Percentiles rank a stretch among this genome's conserved stretches.
These are phyloP conservation scores for Clonostachys sp. DNA, from an alignment of 2,329 filamentous ascomycete genomes.

Conservation along the genomic window DNA sequence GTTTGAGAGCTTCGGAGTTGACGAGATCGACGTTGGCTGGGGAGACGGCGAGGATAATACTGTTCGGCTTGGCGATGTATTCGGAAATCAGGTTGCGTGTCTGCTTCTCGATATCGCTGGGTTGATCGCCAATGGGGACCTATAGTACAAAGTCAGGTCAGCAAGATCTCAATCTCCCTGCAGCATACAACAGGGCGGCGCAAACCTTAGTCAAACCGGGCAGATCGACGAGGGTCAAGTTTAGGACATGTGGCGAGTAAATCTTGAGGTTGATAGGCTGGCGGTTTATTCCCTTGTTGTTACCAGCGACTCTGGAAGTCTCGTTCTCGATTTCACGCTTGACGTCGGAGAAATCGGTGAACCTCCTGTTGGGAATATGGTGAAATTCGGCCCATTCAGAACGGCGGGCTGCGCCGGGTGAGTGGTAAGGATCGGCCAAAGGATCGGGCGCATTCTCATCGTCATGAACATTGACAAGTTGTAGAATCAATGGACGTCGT, in stretches of 20 bases:
- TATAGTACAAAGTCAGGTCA: conserved; percentile 18
- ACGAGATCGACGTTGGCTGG: conserved; percentile 97
- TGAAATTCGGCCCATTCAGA: conserved; percentile 92
- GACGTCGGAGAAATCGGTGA: conserved; percentile 88
- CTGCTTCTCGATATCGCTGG: conserved; percentile 97
- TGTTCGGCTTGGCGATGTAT: conserved; percentile 98
- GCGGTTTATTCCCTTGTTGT: conserved; percentile 96
- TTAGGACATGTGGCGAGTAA: conserved; percentile 94
- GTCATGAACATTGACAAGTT: conserved; percentile 93
- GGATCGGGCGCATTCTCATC: conserved; percentile 65
- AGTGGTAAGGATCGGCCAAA: conserved; percentile 67
- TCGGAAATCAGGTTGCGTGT: conserved; percentile 94
- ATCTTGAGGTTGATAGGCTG: conserved; percentile 98
- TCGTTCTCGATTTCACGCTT: conserved; percentile 97
- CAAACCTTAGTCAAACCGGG: conserved; percentile 89
- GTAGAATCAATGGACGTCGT: conserved; percentile 86
- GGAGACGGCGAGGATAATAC: conserved; percentile 93
- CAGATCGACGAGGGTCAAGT: conserved; percentile 91
- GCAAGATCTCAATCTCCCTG: background rate
- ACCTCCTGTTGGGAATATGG: conserved; percentile 83
- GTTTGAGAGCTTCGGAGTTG: conserved; percentile 95
- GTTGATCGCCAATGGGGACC: conserved; percentile 97
- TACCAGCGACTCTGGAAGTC: conserved; percentile 85
- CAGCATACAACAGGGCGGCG: conserved; percentile 1
- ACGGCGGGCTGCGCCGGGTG: conserved; percentile 63